Percentiles rank a stretch among this genome's conserved stretches.
Conservation (phyloP, 257 asterid genomes). For the Salvia rosmarinus region DNA sequence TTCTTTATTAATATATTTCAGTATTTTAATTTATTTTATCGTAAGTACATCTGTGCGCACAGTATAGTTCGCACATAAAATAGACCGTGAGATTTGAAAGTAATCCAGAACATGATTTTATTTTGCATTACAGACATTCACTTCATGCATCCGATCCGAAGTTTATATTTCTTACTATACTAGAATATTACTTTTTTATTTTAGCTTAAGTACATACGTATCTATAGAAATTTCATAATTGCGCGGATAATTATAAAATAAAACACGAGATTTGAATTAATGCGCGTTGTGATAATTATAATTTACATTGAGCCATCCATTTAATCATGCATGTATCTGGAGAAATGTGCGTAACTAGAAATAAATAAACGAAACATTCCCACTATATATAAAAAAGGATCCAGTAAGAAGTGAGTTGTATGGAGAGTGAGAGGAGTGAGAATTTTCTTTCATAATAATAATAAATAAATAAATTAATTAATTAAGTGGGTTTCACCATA, state of each 20-base stretch:
- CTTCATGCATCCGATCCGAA: not conserved
- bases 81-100: not conserved
- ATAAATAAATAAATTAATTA: too few relatives aligned
- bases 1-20: not conserved
- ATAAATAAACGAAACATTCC: not conserved
- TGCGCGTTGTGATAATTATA: not conserved
- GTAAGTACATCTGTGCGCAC: not conserved
- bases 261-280: not conserved
- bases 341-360: not conserved
- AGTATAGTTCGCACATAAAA: not conserved
- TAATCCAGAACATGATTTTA: not conserved
- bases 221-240: not conserved
- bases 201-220: not conserved
- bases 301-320: not conserved
- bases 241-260: not conserved
- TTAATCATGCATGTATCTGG: not conserved
- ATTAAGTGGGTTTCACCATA: slow-evolving; percentile 26
- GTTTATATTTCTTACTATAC: not conserved
- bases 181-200: not conserved
- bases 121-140: not conserved
- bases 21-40: not conserved
- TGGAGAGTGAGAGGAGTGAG: slow-evolving; percentile 12
- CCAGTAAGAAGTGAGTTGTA: slow-evolving; percentile 41
- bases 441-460: too few relatives aligned
- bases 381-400: not conserved